phyloP scores from a whole-genome alignment of 768 basidiomycete genomes.

The Macrolepiota albuminosa region DNA sequence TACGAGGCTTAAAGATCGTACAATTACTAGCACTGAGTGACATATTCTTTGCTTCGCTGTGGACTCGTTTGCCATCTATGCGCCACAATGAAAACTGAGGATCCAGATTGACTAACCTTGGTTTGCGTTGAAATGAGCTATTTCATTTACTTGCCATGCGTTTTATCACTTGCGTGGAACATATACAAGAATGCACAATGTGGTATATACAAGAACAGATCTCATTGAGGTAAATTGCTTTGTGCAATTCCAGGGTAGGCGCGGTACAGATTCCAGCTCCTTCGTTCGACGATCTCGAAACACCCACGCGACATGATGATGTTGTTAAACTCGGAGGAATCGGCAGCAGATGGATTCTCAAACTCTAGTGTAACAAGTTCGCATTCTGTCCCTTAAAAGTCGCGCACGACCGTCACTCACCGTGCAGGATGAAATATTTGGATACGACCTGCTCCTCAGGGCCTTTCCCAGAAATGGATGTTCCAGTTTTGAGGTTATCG shows the following conservation, averaged over 20 bases:
- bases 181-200: neutral
- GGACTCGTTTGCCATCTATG: neutral
- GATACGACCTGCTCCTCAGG: constrained; percentile 29
- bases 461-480: constrained; percentile 17
- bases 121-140: neutral
- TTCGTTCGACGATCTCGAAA: constrained; percentile 20
- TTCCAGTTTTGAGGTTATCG: constrained; percentile 35
- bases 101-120: neutral
- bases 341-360: constrained; percentile 11
- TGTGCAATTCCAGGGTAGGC: constrained; percentile 45
- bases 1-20: neutral
- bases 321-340: constrained; percentile 11
- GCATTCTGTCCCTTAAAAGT: neutral
- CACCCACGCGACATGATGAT: constrained; percentile 12
- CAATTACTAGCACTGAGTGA: neutral
- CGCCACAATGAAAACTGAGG: neutral
- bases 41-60: neutral
- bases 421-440: constrained; percentile 36
- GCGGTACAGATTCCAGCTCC: constrained; percentile 41
- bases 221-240: constrained; percentile 21
- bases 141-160: too few species aligned
- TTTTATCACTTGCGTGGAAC: neutral
- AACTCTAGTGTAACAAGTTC: constrained; percentile 14
- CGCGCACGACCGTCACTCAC: constrained; percentile 18
- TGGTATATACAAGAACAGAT: neutral